Conservation (phyloP, 2,329 filamentous ascomycete species). For the Verticillium nubilum region DNA sequence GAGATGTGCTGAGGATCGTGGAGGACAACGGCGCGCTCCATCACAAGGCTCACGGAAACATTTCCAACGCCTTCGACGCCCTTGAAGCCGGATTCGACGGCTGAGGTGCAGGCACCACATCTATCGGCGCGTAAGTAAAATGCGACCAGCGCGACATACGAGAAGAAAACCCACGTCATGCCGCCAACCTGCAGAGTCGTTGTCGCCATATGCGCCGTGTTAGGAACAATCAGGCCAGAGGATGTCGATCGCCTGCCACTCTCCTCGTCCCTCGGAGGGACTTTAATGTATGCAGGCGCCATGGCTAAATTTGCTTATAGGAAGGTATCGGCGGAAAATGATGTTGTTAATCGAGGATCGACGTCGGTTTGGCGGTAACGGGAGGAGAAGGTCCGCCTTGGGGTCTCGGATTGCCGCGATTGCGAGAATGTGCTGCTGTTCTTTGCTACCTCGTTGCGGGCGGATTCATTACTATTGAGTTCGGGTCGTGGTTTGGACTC, state of each 20-base stretch:
- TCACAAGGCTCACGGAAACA: constrained; percentile 88
- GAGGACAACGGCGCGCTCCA: constrained; percentile 91
- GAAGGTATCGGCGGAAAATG: neutral
- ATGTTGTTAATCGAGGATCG: neutral
- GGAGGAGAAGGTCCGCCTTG: neutral
- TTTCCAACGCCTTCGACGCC: constrained; percentile 73
- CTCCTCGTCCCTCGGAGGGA: constrained; percentile 35
- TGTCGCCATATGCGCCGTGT: constrained; percentile 65
- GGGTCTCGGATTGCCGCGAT: neutral
- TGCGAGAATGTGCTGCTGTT: neutral
- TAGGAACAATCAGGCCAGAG: constrained; percentile 22
- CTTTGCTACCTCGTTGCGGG: neutral
- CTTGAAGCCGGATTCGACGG: constrained; percentile 90
- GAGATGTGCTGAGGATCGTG: constrained; percentile 74
- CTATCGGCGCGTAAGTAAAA: constrained; percentile 36
- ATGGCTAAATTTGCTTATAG: constrained; percentile 24
- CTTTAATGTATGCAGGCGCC: constrained; percentile 44
- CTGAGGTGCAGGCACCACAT: constrained; percentile 90
- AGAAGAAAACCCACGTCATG: constrained; percentile 58
- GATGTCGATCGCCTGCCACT: constrained; percentile 20
- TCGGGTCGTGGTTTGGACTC: neutral
- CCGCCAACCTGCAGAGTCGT: constrained; percentile 89
- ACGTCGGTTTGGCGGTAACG: neutral
- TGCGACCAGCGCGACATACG: neutral
- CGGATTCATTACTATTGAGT: neutral